Percentiles rank a stretch among this genome's conserved stretches.
phyloP scores from a whole-genome alignment of 805 yeast genomes.

The Pichia nakasei region DNA sequence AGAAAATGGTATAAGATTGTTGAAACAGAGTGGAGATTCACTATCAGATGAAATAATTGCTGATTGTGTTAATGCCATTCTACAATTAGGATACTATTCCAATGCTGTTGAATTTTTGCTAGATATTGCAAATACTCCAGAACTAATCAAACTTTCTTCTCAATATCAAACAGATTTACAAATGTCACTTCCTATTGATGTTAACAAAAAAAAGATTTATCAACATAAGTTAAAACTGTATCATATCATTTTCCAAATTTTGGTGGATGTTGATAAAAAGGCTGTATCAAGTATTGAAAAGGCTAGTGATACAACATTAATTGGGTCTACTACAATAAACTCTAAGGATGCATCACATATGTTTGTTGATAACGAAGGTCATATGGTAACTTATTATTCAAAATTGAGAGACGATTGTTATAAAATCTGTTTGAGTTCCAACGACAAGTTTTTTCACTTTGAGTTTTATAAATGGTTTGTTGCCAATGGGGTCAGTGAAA shows the following conservation, averaged over 20 bases:
- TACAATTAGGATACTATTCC: constrained; percentile 66
- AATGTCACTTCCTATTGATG: constrained; percentile 28
- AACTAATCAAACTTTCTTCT: constrained; percentile 48
- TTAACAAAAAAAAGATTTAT: constrained; percentile 41
- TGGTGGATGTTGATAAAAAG: constrained; percentile 60
- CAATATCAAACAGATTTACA: constrained; percentile 41
- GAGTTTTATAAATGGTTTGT: constrained; percentile 91
- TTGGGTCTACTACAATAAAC: constrained; percentile 8
- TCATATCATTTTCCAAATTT: constrained; percentile 63
- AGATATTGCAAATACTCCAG: constrained; percentile 64
- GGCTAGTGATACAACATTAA: constrained; percentile 14
- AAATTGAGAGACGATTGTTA: constrained; percentile 67
- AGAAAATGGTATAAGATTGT: constrained; percentile 62
- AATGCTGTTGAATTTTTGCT: constrained; percentile 82
- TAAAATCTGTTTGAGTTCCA: constrained; percentile 58
- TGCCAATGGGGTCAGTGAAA: constrained; percentile 64
- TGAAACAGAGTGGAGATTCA: constrained; percentile 73
- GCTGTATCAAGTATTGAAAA: constrained; percentile 37
- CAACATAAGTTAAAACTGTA: constrained; percentile 53
- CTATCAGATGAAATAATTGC: constrained; percentile 71
- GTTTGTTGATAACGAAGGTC: constrained; percentile 24
- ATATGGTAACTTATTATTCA: constrained; percentile 39
- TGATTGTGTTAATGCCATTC: constrained; percentile 72
- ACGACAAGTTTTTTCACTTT: constrained; percentile 84
- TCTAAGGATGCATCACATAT: constrained; percentile 10